A percentile compares a stretch with the other conserved stretches of the same genome.
phyloP scores from a whole-genome alignment of 164 flowering plant species.

The Taxillus chinensis region DNA sequence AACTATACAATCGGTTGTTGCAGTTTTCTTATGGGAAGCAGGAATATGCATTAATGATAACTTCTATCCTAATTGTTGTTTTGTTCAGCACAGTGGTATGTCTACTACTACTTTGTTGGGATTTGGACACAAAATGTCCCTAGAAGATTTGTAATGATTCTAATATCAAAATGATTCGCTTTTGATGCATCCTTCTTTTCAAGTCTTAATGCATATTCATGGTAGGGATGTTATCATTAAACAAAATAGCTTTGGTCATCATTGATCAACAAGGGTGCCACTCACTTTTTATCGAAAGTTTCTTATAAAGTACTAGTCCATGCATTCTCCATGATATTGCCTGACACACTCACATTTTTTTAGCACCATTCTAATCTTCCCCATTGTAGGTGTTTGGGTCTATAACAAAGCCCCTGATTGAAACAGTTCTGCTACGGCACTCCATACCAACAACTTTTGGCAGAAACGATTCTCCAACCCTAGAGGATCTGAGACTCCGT shows the following conservation, averaged over 20 bases:
- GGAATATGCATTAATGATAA: slow-evolving; percentile 44
- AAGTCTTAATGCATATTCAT: too few relatives aligned
- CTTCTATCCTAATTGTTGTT: slow-evolving; percentile 56
- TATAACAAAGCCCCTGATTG: slow-evolving; percentile 56
- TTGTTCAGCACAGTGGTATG: slow-evolving; percentile 69
- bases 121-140: background rate
- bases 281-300: too few relatives aligned
- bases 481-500: slow-evolving; percentile 37
- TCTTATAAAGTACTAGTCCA: background rate
- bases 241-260: too few relatives aligned
- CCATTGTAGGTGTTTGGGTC: slow-evolving; percentile 56
- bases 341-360: background rate
- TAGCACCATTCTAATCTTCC: too few relatives aligned
- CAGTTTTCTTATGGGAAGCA: slow-evolving; percentile 35
- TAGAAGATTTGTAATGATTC: background rate
- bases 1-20: background rate
- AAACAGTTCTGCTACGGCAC: slow-evolving; percentile 26
- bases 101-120: background rate
- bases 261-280: too few relatives aligned
- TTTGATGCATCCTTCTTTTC: too few relatives aligned
- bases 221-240: too few relatives aligned
- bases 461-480: slow-evolving; percentile 32
- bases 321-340: too few relatives aligned
- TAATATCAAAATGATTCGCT: too few relatives aligned
- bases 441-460: slow-evolving; percentile 17